Base-by-base conservation (phyloP, 1,284 basidiomycete species). In the Ganoderma meredithae region DNA sequence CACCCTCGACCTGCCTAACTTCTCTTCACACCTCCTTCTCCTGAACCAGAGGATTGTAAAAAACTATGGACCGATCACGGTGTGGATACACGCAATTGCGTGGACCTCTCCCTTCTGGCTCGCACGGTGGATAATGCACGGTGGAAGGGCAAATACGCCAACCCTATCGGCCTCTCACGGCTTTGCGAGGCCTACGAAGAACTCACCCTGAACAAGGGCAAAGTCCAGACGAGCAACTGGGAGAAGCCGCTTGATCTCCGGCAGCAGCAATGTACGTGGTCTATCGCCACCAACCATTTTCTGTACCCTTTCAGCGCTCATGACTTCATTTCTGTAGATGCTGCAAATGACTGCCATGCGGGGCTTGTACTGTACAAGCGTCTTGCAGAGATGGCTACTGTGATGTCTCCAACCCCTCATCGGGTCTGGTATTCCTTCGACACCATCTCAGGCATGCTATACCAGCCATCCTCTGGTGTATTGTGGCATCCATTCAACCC, bases 71-170 rank as follows among this genome's bases (percentile, higher is more conserved):
- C 69, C 44, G 90, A 93, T 69, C 85, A 79, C 62, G 72, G 77
- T 9, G 79, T 90, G 60, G 83, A 82, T 49, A 79, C 85, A 9
- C 80, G 83, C 52, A 86, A 86, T 55, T 90, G 88, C 73, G 86
- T 93, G 9, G 92, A 94, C 73, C 82, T 94, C 10, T 84, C 88
- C 40, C 81, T 90, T 4, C 81, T 94, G 31, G 91, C 92, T 15
- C 84, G 88, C 47, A 85, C 86, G 0, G 88, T 88, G 58, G 92
- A 94, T 74, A 90, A 90, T 69, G 78, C 78, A 3, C 83, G 82
- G 39, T 92, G 91, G 89, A 89, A 90, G 78, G 91, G 91, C 47
- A 84, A 80, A 66, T 93, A 90, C 71, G 82, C 77, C 19, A 70
- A 75, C 8, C 80, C 83, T 3, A 83, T 93, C 43, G 88, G 90